These are phyloP conservation scores for Apiospora phragmitis DNA, from an alignment of 2,329 filamentous ascomycete genomes.

Conservation along the genomic window DNA sequence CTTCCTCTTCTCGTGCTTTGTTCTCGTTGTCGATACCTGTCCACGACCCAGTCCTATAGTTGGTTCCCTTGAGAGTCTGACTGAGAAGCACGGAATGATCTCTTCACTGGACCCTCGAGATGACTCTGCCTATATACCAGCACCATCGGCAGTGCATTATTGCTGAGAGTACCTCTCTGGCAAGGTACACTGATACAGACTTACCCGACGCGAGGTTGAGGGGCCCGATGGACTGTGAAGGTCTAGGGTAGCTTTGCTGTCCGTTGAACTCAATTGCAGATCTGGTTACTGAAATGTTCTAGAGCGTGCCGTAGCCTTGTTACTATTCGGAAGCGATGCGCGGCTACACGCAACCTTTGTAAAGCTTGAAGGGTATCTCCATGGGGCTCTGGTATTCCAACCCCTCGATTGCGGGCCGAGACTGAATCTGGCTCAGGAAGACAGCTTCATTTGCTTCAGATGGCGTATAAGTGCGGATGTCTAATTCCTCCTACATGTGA, in stretches of 20 bases:
- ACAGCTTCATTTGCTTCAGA: not conserved
- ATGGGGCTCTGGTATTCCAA: too few relatives aligned
- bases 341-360: not conserved
- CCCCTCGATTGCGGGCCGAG: not conserved
- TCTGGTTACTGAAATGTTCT: not conserved
- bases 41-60: not conserved
- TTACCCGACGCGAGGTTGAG: not conserved
- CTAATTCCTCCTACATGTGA: not conserved
- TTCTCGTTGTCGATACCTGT: not conserved
- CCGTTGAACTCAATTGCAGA: not conserved
- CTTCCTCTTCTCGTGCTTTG: not conserved
- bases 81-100: not conserved
- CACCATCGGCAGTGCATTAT: not conserved
- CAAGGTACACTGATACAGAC: not conserved
- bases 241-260: not conserved
- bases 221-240: not conserved
- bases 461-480: not conserved
- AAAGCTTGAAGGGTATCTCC: not conserved
- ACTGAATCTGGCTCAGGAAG: not conserved
- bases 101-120: not conserved
- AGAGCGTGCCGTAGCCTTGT: not conserved
- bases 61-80: not conserved
- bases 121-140: not conserved
- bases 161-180: not conserved
- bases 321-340: not conserved